phyloP scores from a whole-genome alignment of 2,329 filamentous ascomycete genomes.

The Anthostomella pinea region DNA sequence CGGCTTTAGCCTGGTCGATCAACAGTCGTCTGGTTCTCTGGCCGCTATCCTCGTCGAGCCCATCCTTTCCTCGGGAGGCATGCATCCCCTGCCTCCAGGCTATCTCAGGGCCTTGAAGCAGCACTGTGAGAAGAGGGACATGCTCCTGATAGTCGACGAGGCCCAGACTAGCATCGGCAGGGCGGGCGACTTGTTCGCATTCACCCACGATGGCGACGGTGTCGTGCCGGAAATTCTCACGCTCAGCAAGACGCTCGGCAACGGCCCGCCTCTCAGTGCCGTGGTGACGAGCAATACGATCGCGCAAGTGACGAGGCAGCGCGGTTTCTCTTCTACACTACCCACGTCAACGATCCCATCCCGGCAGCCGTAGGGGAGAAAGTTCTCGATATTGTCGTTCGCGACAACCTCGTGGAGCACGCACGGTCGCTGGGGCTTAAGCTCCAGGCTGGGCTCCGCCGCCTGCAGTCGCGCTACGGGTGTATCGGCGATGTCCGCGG shows the following conservation, averaged over 20 bases:
- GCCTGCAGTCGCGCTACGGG: slow-evolving; percentile 48
- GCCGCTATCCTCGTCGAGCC: slow-evolving; percentile 64
- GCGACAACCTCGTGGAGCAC: slow-evolving; percentile 49
- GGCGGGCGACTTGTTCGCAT: slow-evolving; percentile 57
- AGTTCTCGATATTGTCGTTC: slow-evolving; percentile 58
- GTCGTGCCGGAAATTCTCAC: slow-evolving; percentile 58
- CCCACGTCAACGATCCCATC: slow-evolving; percentile 61
- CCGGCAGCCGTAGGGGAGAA: slow-evolving; percentile 59
- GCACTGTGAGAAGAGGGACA: slow-evolving; percentile 53
- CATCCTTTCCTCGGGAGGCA: slow-evolving; percentile 57
- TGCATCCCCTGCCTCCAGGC: slow-evolving; percentile 55
- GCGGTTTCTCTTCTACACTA: slow-evolving; percentile 56
- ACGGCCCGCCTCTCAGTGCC: slow-evolving; percentile 56
- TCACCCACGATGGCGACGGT: slow-evolving; percentile 51
- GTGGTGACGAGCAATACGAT: slow-evolving; percentile 56
- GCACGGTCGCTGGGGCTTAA: slow-evolving; percentile 43
- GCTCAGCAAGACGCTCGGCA: slow-evolving; percentile 59
- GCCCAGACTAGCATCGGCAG: slow-evolving; percentile 59
- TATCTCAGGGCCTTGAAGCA: slow-evolving; percentile 55
- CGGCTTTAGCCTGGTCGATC: slow-evolving; percentile 59
- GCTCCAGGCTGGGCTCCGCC: slow-evolving; percentile 45
- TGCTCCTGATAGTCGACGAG: slow-evolving; percentile 62
- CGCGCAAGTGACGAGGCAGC: slow-evolving; percentile 44
- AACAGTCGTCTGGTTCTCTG: slow-evolving; percentile 57
- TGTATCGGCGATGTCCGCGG: slow-evolving; percentile 63